Conservation (phyloP, 179 eudicot genomes). For the Spinacia oleracea region DNA sequence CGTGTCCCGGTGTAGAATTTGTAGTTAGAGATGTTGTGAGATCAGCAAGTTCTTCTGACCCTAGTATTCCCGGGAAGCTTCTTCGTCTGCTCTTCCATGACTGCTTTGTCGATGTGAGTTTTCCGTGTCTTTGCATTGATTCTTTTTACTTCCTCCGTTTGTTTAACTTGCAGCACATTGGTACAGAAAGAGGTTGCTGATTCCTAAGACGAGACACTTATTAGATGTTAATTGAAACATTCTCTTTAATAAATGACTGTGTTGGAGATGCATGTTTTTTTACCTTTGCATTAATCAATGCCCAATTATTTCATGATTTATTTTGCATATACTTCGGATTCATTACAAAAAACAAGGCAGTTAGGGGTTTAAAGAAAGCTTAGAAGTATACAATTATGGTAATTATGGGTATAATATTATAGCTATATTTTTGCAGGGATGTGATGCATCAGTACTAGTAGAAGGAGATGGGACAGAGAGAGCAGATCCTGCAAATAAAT, state of each 20-base stretch:
- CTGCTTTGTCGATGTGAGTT: slow-evolving; percentile 73
- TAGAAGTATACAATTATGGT: background rate
- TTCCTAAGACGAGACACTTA: background rate
- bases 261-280: too few species aligned
- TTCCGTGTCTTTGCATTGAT: background rate
- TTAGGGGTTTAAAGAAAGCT: background rate
- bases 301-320: background rate
- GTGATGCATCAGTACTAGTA: slow-evolving; percentile 48
- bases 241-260: background rate
- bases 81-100: slow-evolving; percentile 76
- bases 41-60: slow-evolving; percentile 48
- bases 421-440: slow-evolving; percentile 37
- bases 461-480: slow-evolving; percentile 43
- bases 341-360: background rate
- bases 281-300: background rate
- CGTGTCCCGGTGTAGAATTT: slow-evolving; percentile 61
- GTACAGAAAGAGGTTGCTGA: background rate
- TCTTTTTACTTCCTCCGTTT: background rate
- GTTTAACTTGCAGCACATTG: background rate
- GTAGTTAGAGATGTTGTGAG: slow-evolving; percentile 49
- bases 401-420: background rate
- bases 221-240: background rate
- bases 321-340: too few species aligned
- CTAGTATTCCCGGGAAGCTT: slow-evolving; percentile 53
- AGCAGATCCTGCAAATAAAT: slow-evolving; percentile 40